phyloP scores from a whole-genome alignment of 495 filamentous ascomycete species.

The Lasiosphaeris hirsuta region DNA sequence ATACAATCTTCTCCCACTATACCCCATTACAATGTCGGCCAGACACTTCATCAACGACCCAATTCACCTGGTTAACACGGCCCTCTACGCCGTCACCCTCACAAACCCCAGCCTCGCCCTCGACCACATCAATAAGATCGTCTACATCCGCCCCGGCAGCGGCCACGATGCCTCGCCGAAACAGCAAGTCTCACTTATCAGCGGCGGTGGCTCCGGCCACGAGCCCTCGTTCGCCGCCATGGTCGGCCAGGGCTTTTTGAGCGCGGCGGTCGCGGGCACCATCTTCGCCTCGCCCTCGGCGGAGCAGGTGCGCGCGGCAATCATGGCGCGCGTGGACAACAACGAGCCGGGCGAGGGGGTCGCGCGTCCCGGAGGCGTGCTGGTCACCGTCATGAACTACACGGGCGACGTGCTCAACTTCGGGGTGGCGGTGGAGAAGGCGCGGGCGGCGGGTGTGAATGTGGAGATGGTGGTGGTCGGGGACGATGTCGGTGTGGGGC shows the following conservation, averaged over 20 bases:
- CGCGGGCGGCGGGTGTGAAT: conserved; percentile 70
- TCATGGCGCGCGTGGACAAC: conserved; percentile 66
- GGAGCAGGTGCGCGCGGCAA: conserved; percentile 77
- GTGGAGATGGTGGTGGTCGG: conserved; percentile 93
- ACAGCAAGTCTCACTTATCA: conserved; percentile 73
- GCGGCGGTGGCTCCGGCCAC: conserved; percentile 89
- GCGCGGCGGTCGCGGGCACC: conserved; percentile 82
- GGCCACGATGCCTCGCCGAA: background rate
- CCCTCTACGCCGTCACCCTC: conserved; percentile 72
- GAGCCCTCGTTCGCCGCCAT: conserved; percentile 82
- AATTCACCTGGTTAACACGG: conserved; percentile 69
- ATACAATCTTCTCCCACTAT: background rate
- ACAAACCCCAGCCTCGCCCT: conserved; percentile 83
- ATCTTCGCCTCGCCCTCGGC: conserved; percentile 90
- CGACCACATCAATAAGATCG: conserved; percentile 77
- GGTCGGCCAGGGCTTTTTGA: conserved; percentile 69
- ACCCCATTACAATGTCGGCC: conserved; percentile 44
- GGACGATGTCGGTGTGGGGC: conserved; percentile 93
- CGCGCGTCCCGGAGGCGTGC: conserved; percentile 50
- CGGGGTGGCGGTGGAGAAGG: conserved; percentile 91
- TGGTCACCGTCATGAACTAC: conserved; percentile 68
- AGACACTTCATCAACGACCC: conserved; percentile 96
- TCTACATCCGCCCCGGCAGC: conserved; percentile 65
- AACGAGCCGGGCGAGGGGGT: conserved; percentile 35
- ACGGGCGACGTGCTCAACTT: conserved; percentile 92